phyloP scores from a whole-genome alignment of 208 protist species.

The Novymonas esmeraldas region DNA sequence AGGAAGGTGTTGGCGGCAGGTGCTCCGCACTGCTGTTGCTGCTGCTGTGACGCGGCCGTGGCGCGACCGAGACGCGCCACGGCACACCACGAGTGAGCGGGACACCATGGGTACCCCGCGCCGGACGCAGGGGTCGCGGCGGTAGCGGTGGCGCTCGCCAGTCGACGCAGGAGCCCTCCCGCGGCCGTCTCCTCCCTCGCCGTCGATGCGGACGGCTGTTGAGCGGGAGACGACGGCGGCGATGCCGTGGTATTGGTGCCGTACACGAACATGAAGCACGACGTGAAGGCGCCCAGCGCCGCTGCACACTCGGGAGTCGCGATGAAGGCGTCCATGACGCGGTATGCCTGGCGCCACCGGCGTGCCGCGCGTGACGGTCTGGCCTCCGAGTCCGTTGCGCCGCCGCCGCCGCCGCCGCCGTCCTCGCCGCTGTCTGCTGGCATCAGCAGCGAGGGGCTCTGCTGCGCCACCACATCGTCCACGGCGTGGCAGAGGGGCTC shows the following conservation, averaged over 20 bases:
- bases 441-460: not conserved
- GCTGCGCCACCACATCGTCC: conserved; percentile 32
- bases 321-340: conserved; percentile 21
- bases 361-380: not conserved
- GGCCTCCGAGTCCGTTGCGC: not conserved
- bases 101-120: conserved; percentile 26
- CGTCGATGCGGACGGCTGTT: not conserved
- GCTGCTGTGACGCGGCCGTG: not conserved
- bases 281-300: conserved; percentile 50
- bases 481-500: conserved; percentile 62
- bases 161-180: not conserved
- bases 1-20: not conserved
- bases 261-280: conserved; percentile 67
- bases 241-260: conserved; percentile 23
- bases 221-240: no score
- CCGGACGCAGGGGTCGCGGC: not conserved
- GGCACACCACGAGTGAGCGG: conserved; percentile 50
- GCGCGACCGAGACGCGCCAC: conserved; percentile 9
- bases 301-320: conserved; percentile 37
- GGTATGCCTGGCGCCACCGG: conserved; percentile 15
- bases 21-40: not conserved
- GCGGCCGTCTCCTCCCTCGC: not conserved
- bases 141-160: not conserved
- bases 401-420: not conserved
- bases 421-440: not conserved